These are phyloP conservation scores for Salvia hispanica DNA, from an alignment of 257 asterid genomes.

Conservation along the genomic window DNA sequence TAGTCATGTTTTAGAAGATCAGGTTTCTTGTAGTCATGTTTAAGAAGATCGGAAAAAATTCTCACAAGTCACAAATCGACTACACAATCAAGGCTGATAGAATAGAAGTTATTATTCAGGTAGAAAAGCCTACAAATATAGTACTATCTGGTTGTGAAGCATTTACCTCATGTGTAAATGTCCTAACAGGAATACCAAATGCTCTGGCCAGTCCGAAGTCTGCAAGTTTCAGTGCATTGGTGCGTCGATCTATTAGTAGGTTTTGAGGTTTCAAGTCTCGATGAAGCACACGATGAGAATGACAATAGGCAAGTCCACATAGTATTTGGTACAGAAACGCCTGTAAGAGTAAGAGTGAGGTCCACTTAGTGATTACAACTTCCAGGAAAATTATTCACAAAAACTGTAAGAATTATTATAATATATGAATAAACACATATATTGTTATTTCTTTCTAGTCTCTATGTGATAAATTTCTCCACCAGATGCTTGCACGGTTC, in stretches of 20 bases:
- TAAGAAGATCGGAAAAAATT: neutral
- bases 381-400: conserved; percentile 16
- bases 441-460: neutral
- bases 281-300: conserved; percentile 92
- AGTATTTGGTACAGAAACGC: conserved; percentile 81
- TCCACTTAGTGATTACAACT: conserved; percentile 29
- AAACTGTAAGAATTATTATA: neutral
- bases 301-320: conserved; percentile 92
- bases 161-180: conserved; percentile 88
- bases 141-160: conserved; percentile 13
- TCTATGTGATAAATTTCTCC: no score
- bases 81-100: neutral
- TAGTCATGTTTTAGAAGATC: conserved; percentile 16
- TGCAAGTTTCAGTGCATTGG: conserved; percentile 87
- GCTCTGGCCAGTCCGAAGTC: conserved; percentile 99
- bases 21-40: no score
- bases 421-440: neutral
- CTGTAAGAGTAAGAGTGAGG: conserved; percentile 41
- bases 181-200: conserved; percentile 94
- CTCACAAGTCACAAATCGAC: conserved; percentile 10
- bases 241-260: conserved; percentile 84
- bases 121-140: conserved; percentile 9
- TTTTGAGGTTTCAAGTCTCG: conserved; percentile 97
- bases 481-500: neutral
- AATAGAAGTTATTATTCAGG: neutral